phyloP scores from a whole-genome alignment of 2,329 filamentous ascomycete species.

The Fusarium irregulare region DNA sequence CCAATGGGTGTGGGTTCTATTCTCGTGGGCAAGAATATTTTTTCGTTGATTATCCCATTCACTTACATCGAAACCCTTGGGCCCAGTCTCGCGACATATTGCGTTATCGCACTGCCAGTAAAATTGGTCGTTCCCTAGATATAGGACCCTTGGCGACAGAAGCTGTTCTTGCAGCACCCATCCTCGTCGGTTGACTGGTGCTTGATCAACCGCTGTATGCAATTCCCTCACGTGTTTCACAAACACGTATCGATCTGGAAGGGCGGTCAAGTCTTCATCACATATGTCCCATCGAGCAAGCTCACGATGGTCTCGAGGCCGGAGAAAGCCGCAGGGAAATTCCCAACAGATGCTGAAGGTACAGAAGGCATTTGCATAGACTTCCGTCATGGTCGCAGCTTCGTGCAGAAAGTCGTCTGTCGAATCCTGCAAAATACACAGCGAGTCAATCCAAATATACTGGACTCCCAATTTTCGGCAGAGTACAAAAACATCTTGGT shows the following conservation, averaged over 20 bases:
- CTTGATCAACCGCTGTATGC: background rate
- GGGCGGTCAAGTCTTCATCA: no score
- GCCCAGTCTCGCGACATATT: background rate
- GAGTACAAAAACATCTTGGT: background rate
- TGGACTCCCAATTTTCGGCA: background rate
- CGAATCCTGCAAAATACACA: conserved; percentile 5
- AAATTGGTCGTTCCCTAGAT: background rate
- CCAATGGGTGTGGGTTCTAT: no score
- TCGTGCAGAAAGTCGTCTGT: background rate
- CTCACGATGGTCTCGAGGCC: background rate
- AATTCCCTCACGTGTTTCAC: background rate
- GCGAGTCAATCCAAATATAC: conserved; percentile 3
- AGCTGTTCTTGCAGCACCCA: conserved; percentile 12
- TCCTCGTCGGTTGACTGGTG: background rate
- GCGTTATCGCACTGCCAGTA: background rate
- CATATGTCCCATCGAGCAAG: background rate
- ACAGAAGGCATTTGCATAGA: conserved; percentile 2
- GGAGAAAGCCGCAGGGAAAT: background rate
- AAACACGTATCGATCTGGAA: background rate
- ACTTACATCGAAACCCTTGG: no score
- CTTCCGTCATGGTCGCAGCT: background rate
- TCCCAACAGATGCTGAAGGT: conserved; percentile 7
- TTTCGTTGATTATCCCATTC: no score
- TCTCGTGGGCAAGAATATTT: no score
- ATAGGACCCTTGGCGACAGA: background rate